A percentile compares a stretch with the other conserved stretches of the same genome.
These are phyloP conservation scores for Eucalyptus sp. DNA, from an alignment of 345 rosid species.

Conservation along the genomic window DNA sequence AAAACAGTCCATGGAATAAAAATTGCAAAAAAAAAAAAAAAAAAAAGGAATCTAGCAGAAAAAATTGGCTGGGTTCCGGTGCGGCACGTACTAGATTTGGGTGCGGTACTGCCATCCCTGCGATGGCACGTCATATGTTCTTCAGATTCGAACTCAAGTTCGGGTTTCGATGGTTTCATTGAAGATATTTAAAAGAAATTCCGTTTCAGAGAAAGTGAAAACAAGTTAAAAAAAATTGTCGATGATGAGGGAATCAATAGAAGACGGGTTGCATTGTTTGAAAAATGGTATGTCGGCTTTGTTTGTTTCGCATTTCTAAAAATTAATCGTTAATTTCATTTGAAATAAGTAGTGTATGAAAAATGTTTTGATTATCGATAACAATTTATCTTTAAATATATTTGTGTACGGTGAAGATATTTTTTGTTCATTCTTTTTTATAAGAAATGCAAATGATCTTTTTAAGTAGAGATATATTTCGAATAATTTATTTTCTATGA, in stretches of 20 bases:
- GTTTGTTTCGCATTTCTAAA: too few relatives aligned
- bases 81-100: not conserved
- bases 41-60: not conserved
- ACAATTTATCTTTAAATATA: too few relatives aligned
- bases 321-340: rapidly evolving
- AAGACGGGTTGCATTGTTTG: not conserved
- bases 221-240: not conserved
- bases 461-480: too few relatives aligned
- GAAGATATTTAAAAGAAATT: not conserved
- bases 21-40: not conserved
- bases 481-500: rapidly evolving
- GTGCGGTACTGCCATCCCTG: not conserved
- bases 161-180: too few relatives aligned
- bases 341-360: too few relatives aligned
- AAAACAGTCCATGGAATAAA: not conserved
- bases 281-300: not conserved
- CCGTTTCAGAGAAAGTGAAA: not conserved
- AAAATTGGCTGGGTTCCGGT: not conserved
- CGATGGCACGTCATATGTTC: too few relatives aligned
- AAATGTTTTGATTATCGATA: too few relatives aligned
- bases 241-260: not conserved
- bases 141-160: too few relatives aligned
- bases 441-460: too few relatives aligned
- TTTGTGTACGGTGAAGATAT: rapidly evolving
- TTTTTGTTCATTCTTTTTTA: rapidly evolving